phyloP scores from a whole-genome alignment of 768 basidiomycete genomes.

The Suillus paluster region DNA sequence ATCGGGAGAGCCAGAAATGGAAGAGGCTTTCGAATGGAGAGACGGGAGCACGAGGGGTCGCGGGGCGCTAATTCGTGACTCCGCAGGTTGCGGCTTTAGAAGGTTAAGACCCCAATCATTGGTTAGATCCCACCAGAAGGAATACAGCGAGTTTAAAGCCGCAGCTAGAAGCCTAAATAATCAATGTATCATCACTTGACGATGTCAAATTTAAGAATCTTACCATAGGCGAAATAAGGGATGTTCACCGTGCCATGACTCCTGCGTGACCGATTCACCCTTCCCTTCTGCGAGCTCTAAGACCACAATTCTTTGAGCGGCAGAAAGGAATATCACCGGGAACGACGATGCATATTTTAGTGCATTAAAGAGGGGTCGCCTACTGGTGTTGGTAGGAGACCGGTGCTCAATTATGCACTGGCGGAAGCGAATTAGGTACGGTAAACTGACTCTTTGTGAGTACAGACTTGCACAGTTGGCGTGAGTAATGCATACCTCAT shows the following conservation, averaged over 20 bases:
- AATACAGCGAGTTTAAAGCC: conserved; percentile 87
- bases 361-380: conserved; percentile 85
- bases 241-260: conserved; percentile 76
- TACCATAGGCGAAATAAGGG: conserved; percentile 86
- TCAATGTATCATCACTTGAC: conserved; percentile 11
- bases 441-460: conserved; percentile 53
- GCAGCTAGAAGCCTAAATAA: conserved; percentile 77
- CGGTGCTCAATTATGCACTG: conserved; percentile 90
- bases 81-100: conserved; percentile 46
- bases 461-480: background rate
- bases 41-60: conserved; percentile 51
- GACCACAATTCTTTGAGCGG: conserved; percentile 78
- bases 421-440: conserved; percentile 90
- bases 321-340: conserved; percentile 94
- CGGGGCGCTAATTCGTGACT: conserved; percentile 38
- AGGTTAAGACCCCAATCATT: conserved; percentile 96
- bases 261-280: conserved; percentile 45
- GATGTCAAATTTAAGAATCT: conserved; percentile 25
- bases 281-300: conserved; percentile 58
- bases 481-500: conserved; percentile 69
- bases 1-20: conserved; percentile 23
- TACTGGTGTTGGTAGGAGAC: conserved; percentile 61
- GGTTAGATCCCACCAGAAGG: conserved; percentile 99
- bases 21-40: conserved; percentile 41
- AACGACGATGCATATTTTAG: conserved; percentile 97